Evolutionary conservation across 192 early-diverging fungal species (phyloP).

Genomic region (Spizellomyces punctatus): DNA sequence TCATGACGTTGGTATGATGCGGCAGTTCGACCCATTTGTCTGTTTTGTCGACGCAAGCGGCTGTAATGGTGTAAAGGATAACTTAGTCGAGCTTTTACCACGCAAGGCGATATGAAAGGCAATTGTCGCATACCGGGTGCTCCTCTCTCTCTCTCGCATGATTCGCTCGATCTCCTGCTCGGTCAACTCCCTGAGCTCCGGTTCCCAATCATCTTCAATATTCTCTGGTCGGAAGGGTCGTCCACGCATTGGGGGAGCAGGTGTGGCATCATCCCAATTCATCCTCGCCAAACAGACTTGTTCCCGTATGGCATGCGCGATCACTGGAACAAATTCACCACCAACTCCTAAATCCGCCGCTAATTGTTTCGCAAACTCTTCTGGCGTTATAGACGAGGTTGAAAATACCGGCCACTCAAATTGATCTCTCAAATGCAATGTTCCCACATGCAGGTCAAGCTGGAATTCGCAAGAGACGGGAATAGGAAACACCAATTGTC

Average conservation of each 20-base stretch:
- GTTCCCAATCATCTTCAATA: constrained; percentile 45
- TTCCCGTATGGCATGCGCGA: constrained; percentile 75
- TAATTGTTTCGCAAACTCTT: constrained; percentile 70
- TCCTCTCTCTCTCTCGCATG: constrained; percentile 39
- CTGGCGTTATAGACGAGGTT: constrained; percentile 58
- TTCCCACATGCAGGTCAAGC: constrained; percentile 84
- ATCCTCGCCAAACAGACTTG: constrained; percentile 60
- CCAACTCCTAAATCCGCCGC: constrained; percentile 76
- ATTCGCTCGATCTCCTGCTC: constrained; percentile 38
- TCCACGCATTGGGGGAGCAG: constrained; percentile 17
- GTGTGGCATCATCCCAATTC: constrained; percentile 39
- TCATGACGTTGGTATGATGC: too few species aligned
- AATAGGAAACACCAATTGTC: neutral
- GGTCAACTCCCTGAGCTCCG: constrained; percentile 33
- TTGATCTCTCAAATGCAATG: constrained; percentile 78
- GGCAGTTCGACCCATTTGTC: neutral
- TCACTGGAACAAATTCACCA: constrained; percentile 76
- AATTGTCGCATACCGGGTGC: constrained; percentile 20
- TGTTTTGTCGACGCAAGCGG: constrained; percentile 1
- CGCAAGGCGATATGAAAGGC: neutral
- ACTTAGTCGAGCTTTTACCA: neutral
- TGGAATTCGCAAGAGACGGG: constrained; percentile 24
- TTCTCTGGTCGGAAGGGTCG: constrained; percentile 33
- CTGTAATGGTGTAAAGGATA: neutral
- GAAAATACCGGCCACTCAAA: constrained; percentile 91